Base-by-base conservation (phyloP, 2,329 filamentous ascomycete species). In the Truncatella angustata region DNA sequence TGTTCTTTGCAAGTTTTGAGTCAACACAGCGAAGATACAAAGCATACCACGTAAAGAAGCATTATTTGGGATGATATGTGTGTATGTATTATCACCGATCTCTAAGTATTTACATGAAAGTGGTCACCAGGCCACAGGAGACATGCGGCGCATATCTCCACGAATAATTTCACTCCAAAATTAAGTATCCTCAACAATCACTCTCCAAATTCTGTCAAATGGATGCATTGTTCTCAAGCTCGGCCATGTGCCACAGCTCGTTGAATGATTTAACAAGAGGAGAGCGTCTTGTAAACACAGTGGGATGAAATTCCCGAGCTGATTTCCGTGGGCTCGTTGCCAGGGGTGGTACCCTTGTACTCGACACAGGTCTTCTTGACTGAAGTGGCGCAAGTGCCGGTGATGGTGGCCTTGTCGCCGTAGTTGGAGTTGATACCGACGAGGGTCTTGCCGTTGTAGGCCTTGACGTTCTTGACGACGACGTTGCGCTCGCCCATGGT, bases 361-460 rank as follows among this genome's bases (percentile, higher is more conserved):
- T 57, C 54, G 51, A 58, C 49, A 36, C 60, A 61, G 53, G 51
- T 56, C 28, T 61, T 39, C 42, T 55, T 60, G 34, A 57, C 57
- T 3, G 53, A 54, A 37, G 49, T 48, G 36, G 61, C 57, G 53
- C 63, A 48, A 24, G 53, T 55, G 47, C 48, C 50, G 37, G 50
- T 52, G 37, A 60, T 42, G 56, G 58, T 67, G 9, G 67, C 62
- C 7, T 58, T 60, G 52, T 72, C 69, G 34, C 68, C 69, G 39
- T 66, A 70, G 63, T 71, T 71, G 55, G 64, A 65, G 60, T 73
- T 73, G 59, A 72, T 70, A 50, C 70, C 66, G 6, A 61, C 61
- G 37, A 68, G 43, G 16, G 58, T 37, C 36, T 59, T 55, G 30
- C 65, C 61, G 10, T 55, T 54, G 20, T 60, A 60, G 54, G 72